Conservation (phyloP, 139 green algal species). For the Volvox reticuliferus region DNA sequence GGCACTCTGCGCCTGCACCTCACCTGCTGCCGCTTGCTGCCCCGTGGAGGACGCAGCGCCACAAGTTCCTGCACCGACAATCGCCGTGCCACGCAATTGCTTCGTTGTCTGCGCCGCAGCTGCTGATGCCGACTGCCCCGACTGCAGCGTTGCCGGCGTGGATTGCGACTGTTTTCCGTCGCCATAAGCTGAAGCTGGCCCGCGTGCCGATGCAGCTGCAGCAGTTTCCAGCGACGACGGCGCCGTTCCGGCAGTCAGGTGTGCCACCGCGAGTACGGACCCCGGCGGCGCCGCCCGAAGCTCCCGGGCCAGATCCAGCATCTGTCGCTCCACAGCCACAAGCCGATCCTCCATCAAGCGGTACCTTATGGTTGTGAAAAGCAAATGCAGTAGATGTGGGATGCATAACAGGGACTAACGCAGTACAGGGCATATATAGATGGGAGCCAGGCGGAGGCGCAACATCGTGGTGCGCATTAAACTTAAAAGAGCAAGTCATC, state of each 20-base stretch:
- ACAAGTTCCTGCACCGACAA: neutral
- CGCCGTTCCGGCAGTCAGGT: neutral
- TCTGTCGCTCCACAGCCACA: slow-evolving; percentile 32
- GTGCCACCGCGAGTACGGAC: neutral
- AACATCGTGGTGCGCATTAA: too few species aligned
- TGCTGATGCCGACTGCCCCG: neutral
- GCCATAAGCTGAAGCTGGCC: neutral
- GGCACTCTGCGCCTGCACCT: neutral
- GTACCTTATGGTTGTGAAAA: neutral
- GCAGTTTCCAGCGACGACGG: neutral
- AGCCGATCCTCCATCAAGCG: slow-evolving; percentile 44
- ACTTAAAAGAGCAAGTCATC: too few species aligned
- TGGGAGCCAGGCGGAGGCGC: too few species aligned
- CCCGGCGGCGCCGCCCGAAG: neutral
- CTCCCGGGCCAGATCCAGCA: slow-evolving; percentile 23
- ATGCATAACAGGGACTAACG: too few species aligned
- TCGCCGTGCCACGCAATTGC: too few species aligned
- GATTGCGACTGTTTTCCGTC: too few species aligned
- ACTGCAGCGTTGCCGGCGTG: neutral
- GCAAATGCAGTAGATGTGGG: too few species aligned
- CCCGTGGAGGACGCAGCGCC: neutral
- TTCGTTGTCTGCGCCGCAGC: neutral
- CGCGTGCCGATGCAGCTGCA: neutral
- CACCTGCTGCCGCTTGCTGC: slow-evolving; percentile 28
- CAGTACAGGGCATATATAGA: too few species aligned